Evolutionary conservation across 2,329 filamentous ascomycete genomes (phyloP).

Genomic region (Fusarium mundagurra): DNA sequence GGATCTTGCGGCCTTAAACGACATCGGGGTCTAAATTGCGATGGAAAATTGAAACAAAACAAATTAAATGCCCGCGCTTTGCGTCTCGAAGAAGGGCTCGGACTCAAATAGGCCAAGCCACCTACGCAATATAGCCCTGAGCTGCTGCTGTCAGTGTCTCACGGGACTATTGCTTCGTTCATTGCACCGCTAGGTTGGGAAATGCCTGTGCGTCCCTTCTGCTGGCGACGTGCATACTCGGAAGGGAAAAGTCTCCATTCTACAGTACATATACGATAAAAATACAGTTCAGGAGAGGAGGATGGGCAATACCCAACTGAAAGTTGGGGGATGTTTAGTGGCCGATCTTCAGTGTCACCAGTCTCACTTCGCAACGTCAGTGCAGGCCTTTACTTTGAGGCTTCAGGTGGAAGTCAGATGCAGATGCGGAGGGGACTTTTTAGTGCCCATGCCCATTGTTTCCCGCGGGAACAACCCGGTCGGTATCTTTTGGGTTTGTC

Average conservation of each 20-base stretch:
- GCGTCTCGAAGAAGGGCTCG: not conserved
- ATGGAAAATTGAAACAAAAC: not conserved
- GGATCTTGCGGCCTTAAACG: not conserved
- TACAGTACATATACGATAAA: not conserved
- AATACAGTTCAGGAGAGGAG: not conserved
- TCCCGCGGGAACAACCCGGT: not conserved
- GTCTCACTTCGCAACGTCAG: conserved; percentile 7
- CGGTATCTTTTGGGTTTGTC: not conserved
- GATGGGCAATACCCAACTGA: not conserved
- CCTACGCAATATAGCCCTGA: not conserved
- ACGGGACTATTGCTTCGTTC: not conserved
- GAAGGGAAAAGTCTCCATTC: conserved; percentile 6
- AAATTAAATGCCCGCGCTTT: not conserved
- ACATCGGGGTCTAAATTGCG: not conserved
- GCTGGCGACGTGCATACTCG: conserved; percentile 16
- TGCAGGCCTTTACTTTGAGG: not conserved
- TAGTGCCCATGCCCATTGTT: not conserved
- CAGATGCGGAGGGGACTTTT: not conserved
- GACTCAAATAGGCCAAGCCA: not conserved
- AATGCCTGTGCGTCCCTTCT: not conserved
- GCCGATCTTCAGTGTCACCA: conserved; percentile 9
- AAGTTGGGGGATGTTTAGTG: not conserved
- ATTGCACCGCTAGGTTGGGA: not conserved
- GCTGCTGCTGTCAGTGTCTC: not conserved
- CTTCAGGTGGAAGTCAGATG: not conserved